A percentile compares a stretch with the other conserved stretches of the same genome.
phyloP scores from a whole-genome alignment of 371 early-diverging fungal species.

The Blyttiomyces sp. region DNA sequence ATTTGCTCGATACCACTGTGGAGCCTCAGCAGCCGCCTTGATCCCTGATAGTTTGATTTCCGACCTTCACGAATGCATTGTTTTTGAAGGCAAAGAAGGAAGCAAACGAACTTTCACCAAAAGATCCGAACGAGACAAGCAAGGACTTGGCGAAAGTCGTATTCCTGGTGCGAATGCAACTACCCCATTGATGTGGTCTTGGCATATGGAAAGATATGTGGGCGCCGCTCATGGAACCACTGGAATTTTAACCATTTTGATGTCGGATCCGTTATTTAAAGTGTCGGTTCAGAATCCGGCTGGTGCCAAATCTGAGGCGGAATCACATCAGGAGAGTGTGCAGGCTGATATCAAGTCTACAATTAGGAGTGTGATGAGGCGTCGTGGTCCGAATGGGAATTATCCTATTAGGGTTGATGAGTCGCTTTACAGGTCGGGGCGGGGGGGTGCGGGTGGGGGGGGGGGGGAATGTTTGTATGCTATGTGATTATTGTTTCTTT shows the following conservation, averaged over 20 bases:
- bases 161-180: neutral
- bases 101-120: neutral
- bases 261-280: neutral
- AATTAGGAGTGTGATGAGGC: neutral
- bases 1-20: slow-evolving; percentile 2
- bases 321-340: neutral
- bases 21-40: neutral
- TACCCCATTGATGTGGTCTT: slow-evolving; percentile 18
- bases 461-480: too few relatives aligned
- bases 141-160: neutral
- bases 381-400: slow-evolving; percentile 3
- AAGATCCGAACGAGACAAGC: neutral
- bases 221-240: slow-evolving; percentile 30
- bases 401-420: slow-evolving; percentile 14
- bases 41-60: slow-evolving; percentile 1
- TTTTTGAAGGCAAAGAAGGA: slow-evolving; percentile 10
- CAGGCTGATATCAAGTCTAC: neutral
- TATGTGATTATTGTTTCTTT: too few relatives aligned
- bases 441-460: too few relatives aligned
- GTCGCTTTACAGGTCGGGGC: neutral
- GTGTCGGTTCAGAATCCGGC: neutral
- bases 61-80: neutral
- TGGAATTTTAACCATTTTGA: slow-evolving; percentile 6
- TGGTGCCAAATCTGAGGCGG: neutral
- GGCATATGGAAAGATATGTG: slow-evolving; percentile 19